A percentile compares a stretch with the other conserved stretches of the same genome.
phyloP scores from a whole-genome alignment of 2,329 filamentous ascomycete species.

The Thelonectria blattea region DNA sequence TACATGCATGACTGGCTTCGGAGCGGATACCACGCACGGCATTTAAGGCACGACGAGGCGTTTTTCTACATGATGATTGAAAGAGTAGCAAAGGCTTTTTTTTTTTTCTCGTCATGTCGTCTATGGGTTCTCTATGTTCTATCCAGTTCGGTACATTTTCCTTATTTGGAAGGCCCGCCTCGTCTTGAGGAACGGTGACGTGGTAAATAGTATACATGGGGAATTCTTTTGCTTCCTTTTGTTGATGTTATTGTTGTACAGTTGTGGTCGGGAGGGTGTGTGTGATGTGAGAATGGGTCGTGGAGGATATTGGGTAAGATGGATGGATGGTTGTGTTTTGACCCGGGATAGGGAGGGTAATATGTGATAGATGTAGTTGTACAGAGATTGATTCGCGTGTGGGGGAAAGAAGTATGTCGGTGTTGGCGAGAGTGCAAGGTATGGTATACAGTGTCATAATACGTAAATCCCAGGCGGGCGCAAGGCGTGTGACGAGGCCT shows the following conservation, averaged over 20 bases:
- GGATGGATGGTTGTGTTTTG: neutral
- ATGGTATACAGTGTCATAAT: conserved; percentile 7
- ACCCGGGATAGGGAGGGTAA: neutral
- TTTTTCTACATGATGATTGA: neutral
- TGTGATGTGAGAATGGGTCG: neutral
- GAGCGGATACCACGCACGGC: no score
- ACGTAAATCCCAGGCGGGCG: neutral
- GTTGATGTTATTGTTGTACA: no score
- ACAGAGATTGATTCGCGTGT: no score
- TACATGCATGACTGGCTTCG: no score
- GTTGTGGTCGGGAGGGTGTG: neutral
- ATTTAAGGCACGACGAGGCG: no score
- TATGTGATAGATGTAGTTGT: no score
- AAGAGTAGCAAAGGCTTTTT: neutral
- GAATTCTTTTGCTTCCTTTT: neutral
- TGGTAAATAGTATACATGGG: conserved; percentile 26
- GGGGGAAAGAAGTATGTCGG: neutral
- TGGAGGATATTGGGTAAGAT: conserved; percentile 16
- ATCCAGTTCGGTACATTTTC: neutral
- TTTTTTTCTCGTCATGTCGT: neutral
- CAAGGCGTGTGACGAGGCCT: conserved; percentile 4
- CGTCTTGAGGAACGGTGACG: neutral
- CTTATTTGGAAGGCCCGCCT: neutral
- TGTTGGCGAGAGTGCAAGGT: conserved; percentile 20
- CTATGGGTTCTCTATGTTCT: neutral